Evolutionary conservation across 2,329 filamentous ascomycete genomes (phyloP), one percentile per base, ranked within the genome.

Genomic region (Phialocephala subalpina): DNA sequence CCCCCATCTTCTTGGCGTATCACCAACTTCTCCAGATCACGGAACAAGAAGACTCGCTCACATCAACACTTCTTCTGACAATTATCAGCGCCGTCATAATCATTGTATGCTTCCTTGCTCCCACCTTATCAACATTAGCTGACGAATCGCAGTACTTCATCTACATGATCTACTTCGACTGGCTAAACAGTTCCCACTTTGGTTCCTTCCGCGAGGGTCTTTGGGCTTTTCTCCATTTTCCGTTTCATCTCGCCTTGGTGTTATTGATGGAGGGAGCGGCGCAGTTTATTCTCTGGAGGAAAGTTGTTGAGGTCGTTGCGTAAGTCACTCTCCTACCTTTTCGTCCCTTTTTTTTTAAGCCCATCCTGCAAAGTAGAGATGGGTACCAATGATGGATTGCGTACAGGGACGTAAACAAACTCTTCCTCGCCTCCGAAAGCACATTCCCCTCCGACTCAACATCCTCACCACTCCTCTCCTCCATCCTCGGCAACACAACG

Each of bases 221-320:
- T 40, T 84, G 81, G 82, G 80, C 81, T 1, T 73, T 81, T 6
- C 73, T 83, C 2, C 86, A 87, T 73, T 87, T 87, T 69, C 85
- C 85, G 0, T 83, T 87, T 65, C 85, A 88, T 69, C 80, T 87
- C 2, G 78, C 81, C 18, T 80, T 88, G 22, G 82, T 88, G 22
- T 81, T 87, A n/a, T 78, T 86, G 5, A 81, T 86, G 2, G 86
- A 88, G 74, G 86, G 85, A 18, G 62, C 42, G 2, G 61, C 70
- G 2, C 69, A 73, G 45, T 72, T 73, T 35, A 66, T 73, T 35
- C 53, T 69, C n/a, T 72, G 70, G 71, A 70, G 60, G 4, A 73
- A 72, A 58, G 55, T 73, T 20, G 53, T 67, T 6, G 68, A 72
- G 60, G 66, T 67, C 4, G 60, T 68, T 18, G 33, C 14, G 68